Base-by-base conservation (phyloP, 108 stramenopile species). In the Skeletonema tropicum region DNA sequence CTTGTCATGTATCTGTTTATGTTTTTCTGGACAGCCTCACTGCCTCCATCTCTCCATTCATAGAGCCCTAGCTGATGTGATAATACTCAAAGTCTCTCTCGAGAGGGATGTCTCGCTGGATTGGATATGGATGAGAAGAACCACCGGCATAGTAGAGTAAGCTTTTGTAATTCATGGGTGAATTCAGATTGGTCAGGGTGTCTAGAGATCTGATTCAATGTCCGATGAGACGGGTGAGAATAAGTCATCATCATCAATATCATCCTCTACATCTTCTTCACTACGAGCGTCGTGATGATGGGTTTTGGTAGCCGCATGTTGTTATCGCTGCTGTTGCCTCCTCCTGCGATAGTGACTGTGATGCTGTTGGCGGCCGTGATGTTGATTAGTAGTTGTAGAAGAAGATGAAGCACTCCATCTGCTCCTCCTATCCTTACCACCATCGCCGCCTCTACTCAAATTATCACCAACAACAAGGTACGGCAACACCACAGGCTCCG, bases 171-270 rank as follows among this genome's bases (percentile, higher is more conserved):
- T 52, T 65, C 71, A 33, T 70, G 73, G 7, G 52, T 55, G 23
- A 55, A 55, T 14, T 55, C 63, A 15, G 74, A 71, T 68, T 75
- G 70, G 25, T 82, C 81, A 82, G 69, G 10, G 71, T 55, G 57
- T 82, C 81, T 21, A n/a, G n/a, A 82, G 68, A 63, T 82, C 81
- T 11, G 81, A 82, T 68, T 82, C 81, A 38, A 82, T 70, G 35
- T 82, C 81, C 3, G 81, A 82, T 6, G 74, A 66, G 3, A 65
- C 49, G 10, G 81, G 80, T 36, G 81, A 82, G 63, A 82, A 82
- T 46, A 45, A 66, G 13, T 66, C 60, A 1, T 73, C n/a, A n/a
- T n/a, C n/a, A n/a, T n/a, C n/a, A n/a, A n/a, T n/a, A n/a, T n/a
- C n/a, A n/a, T n/a, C n/a, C n/a, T n/a, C n/a, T n/a, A n/a, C n/a